Percentiles rank a stretch among this genome's conserved stretches.
phyloP scores from a whole-genome alignment of 306 rosid species.

The Nissolia schottii region DNA sequence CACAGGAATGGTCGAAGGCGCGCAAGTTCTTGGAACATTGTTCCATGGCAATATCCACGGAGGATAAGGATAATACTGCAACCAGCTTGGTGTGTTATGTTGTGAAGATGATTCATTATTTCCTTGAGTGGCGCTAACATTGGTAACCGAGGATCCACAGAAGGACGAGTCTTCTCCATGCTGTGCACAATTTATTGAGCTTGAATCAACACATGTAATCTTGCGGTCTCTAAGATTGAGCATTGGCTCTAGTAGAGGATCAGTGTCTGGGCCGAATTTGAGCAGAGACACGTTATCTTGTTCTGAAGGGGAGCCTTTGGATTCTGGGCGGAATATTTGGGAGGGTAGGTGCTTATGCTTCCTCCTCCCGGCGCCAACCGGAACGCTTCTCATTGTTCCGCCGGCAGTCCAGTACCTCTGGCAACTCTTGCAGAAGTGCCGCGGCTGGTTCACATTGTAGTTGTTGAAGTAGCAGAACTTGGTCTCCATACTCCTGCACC shows the following conservation, averaged over 20 bases:
- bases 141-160: constrained; percentile 35
- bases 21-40: constrained; percentile 37
- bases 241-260: constrained; percentile 46
- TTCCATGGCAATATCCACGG: constrained; percentile 45
- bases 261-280: constrained; percentile 54
- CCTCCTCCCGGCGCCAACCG: constrained; percentile 69
- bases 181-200: constrained; percentile 25
- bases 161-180: constrained; percentile 37
- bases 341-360: constrained; percentile 67
- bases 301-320: constrained; percentile 25
- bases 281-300: constrained; percentile 38
- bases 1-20: constrained; percentile 44
- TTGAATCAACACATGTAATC: constrained; percentile 25
- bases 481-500: constrained; percentile 68
- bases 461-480: constrained; percentile 81
- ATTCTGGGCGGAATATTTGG: constrained; percentile 49
- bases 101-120: constrained; percentile 40
- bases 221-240: constrained; percentile 41
- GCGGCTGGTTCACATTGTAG: constrained; percentile 76
- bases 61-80: constrained; percentile 42
- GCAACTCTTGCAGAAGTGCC: constrained; percentile 81
- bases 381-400: constrained; percentile 73
- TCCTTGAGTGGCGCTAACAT: constrained; percentile 20
- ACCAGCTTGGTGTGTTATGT: constrained; percentile 20
- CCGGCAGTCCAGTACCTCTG: constrained; percentile 91